Evolutionary conservation across 768 basidiomycete genomes (phyloP).

Genomic region (Mycena albidolilacea): DNA sequence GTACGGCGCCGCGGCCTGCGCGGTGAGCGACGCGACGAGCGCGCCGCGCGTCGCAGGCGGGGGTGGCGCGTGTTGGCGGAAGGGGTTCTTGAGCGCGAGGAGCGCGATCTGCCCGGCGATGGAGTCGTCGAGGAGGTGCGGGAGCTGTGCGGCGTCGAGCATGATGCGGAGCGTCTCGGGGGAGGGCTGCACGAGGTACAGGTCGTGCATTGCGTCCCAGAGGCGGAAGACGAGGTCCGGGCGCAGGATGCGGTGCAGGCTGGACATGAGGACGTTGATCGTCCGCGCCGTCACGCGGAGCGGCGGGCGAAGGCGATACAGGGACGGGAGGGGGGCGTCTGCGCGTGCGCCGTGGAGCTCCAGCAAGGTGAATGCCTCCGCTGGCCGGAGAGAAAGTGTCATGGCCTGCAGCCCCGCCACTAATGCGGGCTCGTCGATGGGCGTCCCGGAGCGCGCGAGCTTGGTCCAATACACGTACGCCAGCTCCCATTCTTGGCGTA

Average conservation of each 20-base stretch:
- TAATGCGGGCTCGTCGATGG: slow-evolving; percentile 64
- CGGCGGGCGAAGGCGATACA: slow-evolving; percentile 28
- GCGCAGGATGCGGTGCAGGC: slow-evolving; percentile 66
- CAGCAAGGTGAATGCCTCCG: slow-evolving; percentile 66
- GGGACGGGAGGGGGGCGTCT: not conserved
- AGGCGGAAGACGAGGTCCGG: slow-evolving; percentile 76
- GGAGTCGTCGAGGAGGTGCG: slow-evolving; percentile 65
- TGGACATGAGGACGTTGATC: slow-evolving; percentile 62
- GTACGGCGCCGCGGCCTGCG: slow-evolving; percentile 33
- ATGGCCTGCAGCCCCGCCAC: slow-evolving; percentile 66
- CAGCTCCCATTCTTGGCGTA: slow-evolving; percentile 53
- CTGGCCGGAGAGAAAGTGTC: slow-evolving; percentile 58
- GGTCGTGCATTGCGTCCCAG: slow-evolving; percentile 74
- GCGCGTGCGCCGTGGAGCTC: slow-evolving; percentile 54
- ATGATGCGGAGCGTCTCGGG: slow-evolving; percentile 70
- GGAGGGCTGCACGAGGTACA: slow-evolving; percentile 74
- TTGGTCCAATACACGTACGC: slow-evolving; percentile 63
- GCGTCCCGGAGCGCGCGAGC: slow-evolving; percentile 51
- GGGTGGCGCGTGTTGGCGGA: slow-evolving; percentile 41
- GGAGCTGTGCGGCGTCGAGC: slow-evolving; percentile 71
- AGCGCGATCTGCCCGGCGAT: slow-evolving; percentile 66
- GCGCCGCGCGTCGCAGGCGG: slow-evolving; percentile 41
- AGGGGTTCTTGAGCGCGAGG: slow-evolving; percentile 55
- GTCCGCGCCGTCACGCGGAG: slow-evolving; percentile 44
- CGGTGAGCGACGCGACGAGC: slow-evolving; percentile 47